Evolutionary conservation across 2,329 filamentous ascomycete genomes (phyloP).

Genomic region (Chaetomiaceae sp.): DNA sequence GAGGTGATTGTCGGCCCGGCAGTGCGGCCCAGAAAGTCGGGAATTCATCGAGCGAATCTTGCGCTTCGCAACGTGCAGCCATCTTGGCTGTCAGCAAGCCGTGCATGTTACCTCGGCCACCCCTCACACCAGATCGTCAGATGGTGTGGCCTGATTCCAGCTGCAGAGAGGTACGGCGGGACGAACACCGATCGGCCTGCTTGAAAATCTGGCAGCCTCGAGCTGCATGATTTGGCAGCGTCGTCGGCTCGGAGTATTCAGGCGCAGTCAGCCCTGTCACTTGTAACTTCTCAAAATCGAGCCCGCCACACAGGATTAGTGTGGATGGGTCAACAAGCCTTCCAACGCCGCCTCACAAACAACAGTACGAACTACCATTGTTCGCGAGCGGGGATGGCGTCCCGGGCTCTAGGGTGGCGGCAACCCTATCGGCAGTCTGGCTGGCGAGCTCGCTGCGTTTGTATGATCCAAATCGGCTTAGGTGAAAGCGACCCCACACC

Average conservation of each 20-base stretch:
- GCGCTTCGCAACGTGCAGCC: background rate
- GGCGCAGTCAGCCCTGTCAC: too few species aligned
- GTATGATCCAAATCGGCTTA: too few species aligned
- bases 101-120: background rate
- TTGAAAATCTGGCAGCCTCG: too few species aligned
- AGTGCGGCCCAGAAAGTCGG: background rate
- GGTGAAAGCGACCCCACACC: too few species aligned
- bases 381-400: too few species aligned
- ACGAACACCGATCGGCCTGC: too few species aligned
- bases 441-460: too few species aligned
- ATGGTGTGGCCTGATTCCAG: background rate
- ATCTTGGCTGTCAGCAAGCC: background rate
- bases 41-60: background rate
- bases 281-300: background rate
- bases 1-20: too few species aligned
- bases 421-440: too few species aligned
- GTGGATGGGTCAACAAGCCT: background rate
- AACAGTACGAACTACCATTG: too few species aligned
- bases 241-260: background rate
- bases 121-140: background rate
- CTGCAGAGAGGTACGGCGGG: background rate
- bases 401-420: too few species aligned
- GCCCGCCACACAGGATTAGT: background rate
- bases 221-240: background rate
- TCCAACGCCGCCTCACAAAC: too few species aligned